Evolutionary conservation across 2,329 filamentous ascomycete genomes (phyloP), one percentile per base, ranked within the genome.

Genomic region (Ceratocystis smalleyi): DNA sequence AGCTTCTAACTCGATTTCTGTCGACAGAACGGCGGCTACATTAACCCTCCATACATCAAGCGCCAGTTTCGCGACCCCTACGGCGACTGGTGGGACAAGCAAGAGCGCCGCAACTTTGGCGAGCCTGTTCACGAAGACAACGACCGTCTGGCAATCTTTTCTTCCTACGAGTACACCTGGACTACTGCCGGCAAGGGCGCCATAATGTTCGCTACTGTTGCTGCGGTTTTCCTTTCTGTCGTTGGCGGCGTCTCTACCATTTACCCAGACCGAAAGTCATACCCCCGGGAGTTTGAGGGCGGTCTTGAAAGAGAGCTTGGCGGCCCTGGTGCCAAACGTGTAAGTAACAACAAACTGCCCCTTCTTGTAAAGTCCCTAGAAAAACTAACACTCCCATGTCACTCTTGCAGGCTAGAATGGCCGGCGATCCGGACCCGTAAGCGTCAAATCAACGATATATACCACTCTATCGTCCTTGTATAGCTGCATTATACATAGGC

Each of bases 81-180:
- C 74, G 92, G 77, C 73, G 86, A 89, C 73, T 99, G 91, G 90
- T 97, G 91, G 89, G 92, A 99, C 77, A 88, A 91, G 75, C 94
- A 99, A 78, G 94, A 97, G 76, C 86, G 91, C 74, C 85, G 94
- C 72, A 97, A 99, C 81, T 97, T 89, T 74, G 91, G 91, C 75
- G 95, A 99, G 76, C 89, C 92, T 12, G 84, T 95, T 62, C 92
- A 99, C 75, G 95, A 99, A 76, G 94, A 99, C 75, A 88, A 96
- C 75, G 95, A 99, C 74, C 81, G 91, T 65, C 80, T 97, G 65
- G 91, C 91, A 70, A 87, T 96, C 68, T 92, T 99, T 77, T 87
- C 89, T 61, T 84, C 90, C 1, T 85, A 94, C 74, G 86, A 91
- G 71, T 97, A 99, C 78, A 94, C 85, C 64, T 92, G 94, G 80